These are phyloP conservation scores for Emericellopsis atlantica DNA, from an alignment of 2,329 filamentous ascomycete genomes.

Conservation along the genomic window DNA sequence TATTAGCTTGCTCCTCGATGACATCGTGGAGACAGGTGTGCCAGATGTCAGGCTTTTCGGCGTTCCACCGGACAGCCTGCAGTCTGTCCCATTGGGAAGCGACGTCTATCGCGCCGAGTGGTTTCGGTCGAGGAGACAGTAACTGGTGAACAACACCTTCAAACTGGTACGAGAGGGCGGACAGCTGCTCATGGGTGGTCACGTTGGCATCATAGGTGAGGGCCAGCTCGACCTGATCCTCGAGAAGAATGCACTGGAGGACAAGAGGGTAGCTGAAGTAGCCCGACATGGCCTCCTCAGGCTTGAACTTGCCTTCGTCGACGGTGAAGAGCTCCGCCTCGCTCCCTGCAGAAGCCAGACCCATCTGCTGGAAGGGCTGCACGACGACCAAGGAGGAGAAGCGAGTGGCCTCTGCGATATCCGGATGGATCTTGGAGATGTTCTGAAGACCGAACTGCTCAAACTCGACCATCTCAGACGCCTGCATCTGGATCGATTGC, in stretches of 20 bases:
- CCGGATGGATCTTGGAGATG: constrained; percentile 5
- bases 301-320: not conserved
- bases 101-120: not conserved
- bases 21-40: not conserved
- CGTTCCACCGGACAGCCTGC: not conserved
- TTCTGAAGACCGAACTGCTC: constrained; percentile 9
- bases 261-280: constrained; percentile 3
- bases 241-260: not conserved
- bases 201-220: constrained; percentile 2
- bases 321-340: not conserved
- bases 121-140: not conserved
- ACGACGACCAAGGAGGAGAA: constrained; percentile 8
- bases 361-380: constrained; percentile 1
- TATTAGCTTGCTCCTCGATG: not conserved
- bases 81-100: not conserved
- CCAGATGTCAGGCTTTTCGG: not conserved
- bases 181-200: not conserved
- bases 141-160: not conserved
- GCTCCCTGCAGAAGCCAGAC: not conserved
- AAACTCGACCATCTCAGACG: constrained; percentile 4
- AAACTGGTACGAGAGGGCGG: constrained; percentile 1
- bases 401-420: constrained; percentile 3
- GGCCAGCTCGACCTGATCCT: constrained; percentile 1
- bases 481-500: constrained; percentile 3
- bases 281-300: constrained; percentile 1